These are phyloP conservation scores for Populus hybrid DNA, from an alignment of 441 rosid species.

Conservation along the genomic window DNA sequence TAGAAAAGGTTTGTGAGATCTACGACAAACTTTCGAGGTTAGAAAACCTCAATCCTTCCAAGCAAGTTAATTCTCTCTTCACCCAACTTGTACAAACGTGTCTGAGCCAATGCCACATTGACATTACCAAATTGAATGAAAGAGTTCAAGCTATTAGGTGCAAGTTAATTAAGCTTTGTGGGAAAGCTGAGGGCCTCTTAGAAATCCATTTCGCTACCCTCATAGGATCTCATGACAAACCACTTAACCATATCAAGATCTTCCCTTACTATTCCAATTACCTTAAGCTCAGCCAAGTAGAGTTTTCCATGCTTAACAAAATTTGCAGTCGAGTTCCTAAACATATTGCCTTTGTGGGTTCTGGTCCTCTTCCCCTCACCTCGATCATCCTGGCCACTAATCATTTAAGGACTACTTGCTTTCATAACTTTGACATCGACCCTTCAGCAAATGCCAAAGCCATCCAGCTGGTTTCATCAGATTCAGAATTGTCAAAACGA, in stretches of 20 bases:
- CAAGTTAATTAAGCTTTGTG: slow-evolving; percentile 65
- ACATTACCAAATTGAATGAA: slow-evolving; percentile 46
- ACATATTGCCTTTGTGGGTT: slow-evolving; percentile 71
- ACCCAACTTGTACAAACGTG: slow-evolving; percentile 68
- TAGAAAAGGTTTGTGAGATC: slow-evolving; percentile 45
- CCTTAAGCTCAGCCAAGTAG: slow-evolving; percentile 64
- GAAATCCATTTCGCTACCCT: slow-evolving; percentile 67
- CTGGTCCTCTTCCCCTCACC: slow-evolving; percentile 89
- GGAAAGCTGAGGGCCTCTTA: slow-evolving; percentile 64
- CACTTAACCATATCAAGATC: slow-evolving; percentile 53
- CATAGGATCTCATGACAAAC: slow-evolving; percentile 52
- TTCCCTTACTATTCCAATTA: slow-evolving; percentile 81
- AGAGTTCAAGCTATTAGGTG: slow-evolving; percentile 54
- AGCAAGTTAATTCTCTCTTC: slow-evolving; percentile 68
- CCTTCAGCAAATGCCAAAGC: slow-evolving; percentile 61
- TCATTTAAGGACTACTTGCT: slow-evolving; percentile 42
- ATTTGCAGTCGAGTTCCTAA: slow-evolving; percentile 32
- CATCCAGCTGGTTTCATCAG: slow-evolving; percentile 38
- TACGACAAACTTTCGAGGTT: slow-evolving; percentile 55
- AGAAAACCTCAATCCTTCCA: slow-evolving; percentile 54
- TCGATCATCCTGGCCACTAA: slow-evolving; percentile 65
- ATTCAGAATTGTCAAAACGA: slow-evolving; percentile 56
- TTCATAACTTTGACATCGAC: slow-evolving; percentile 79
- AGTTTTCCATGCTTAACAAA: slow-evolving; percentile 43
- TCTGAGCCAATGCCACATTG: slow-evolving; percentile 55